Conservation (phyloP, 2,329 filamentous ascomycete genomes). For the Alternaria arborescens region DNA sequence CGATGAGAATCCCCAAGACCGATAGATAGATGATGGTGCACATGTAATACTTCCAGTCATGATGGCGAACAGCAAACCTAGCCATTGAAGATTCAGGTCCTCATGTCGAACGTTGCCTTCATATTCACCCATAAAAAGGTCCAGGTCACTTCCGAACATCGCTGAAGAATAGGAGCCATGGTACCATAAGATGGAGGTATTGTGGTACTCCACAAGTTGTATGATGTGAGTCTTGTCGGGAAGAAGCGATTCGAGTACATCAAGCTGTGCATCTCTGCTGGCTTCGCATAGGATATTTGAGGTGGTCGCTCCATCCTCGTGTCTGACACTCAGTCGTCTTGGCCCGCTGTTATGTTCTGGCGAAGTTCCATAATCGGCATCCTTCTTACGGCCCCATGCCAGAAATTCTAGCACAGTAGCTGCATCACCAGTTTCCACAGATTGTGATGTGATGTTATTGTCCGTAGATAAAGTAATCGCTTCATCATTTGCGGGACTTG, state of each 20-base stretch:
- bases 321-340: slow-evolving; percentile 2
- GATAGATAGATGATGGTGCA: slow-evolving; percentile 40
- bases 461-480: not conserved
- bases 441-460: not conserved
- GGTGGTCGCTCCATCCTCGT: not conserved
- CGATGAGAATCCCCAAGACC: slow-evolving; percentile 53
- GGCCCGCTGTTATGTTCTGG: slow-evolving; percentile 24
- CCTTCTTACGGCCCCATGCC: slow-evolving; percentile 59
- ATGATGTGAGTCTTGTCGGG: slow-evolving; percentile 20
- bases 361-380: slow-evolving; percentile 31
- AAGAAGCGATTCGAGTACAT: slow-evolving; percentile 45
- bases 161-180: slow-evolving; percentile 48
- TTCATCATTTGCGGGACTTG: slow-evolving; percentile 20
- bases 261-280: slow-evolving; percentile 28
- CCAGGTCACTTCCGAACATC: slow-evolving; percentile 13
- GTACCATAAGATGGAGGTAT: slow-evolving; percentile 50
- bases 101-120: slow-evolving; percentile 47
- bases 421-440: slow-evolving; percentile 42
- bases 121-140: slow-evolving; percentile 29
- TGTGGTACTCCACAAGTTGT: slow-evolving; percentile 48
- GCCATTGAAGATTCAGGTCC: slow-evolving; percentile 55
- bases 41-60: slow-evolving; percentile 54
- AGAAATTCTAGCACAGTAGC: slow-evolving; percentile 60
- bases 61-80: slow-evolving; percentile 54
- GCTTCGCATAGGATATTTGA: slow-evolving; percentile 9